Evolutionary conservation across 495 filamentous ascomycete species (phyloP).

Genomic region (Rhizodiscina lignyota): DNA sequence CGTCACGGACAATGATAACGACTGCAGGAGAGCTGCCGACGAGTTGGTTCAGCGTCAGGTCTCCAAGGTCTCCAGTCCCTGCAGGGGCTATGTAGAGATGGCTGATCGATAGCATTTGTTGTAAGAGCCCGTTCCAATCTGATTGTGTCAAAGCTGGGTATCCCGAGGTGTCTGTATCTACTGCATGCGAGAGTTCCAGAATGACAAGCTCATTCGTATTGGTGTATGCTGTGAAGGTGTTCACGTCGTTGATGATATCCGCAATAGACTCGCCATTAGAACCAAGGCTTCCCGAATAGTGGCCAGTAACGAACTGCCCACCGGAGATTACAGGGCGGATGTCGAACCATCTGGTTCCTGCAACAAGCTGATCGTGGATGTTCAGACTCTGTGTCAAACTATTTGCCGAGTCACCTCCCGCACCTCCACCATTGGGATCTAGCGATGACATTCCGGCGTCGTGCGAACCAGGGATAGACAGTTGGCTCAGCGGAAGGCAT

Average conservation of each 20-base stretch:
- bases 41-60: constrained; percentile 9
- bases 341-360: constrained; percentile 12
- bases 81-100: constrained; percentile 4
- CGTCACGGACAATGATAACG: constrained; percentile 10
- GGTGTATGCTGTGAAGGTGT: constrained; percentile 7
- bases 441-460: constrained; percentile 12
- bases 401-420: constrained; percentile 9
- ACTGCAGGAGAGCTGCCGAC: constrained; percentile 5
- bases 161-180: constrained; percentile 11
- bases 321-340: constrained; percentile 11
- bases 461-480: constrained; percentile 13
- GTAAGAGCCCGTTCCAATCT: constrained; percentile 13
- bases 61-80: constrained; percentile 8
- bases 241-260: constrained; percentile 11
- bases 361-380: constrained; percentile 7
- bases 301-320: constrained; percentile 11
- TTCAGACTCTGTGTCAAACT: constrained; percentile 11
- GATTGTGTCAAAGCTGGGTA: constrained; percentile 11
- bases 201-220: constrained; percentile 14
- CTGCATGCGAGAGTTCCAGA: constrained; percentile 11
- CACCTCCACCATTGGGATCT: constrained; percentile 7
- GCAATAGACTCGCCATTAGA: constrained; percentile 9
- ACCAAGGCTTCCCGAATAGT: constrained; percentile 11
- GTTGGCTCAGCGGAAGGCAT: constrained; percentile 9
- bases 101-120: constrained; percentile 10